Evolutionary conservation across 2,329 filamentous ascomycete genomes (phyloP).

Genomic region (Penicillium expansum): DNA sequence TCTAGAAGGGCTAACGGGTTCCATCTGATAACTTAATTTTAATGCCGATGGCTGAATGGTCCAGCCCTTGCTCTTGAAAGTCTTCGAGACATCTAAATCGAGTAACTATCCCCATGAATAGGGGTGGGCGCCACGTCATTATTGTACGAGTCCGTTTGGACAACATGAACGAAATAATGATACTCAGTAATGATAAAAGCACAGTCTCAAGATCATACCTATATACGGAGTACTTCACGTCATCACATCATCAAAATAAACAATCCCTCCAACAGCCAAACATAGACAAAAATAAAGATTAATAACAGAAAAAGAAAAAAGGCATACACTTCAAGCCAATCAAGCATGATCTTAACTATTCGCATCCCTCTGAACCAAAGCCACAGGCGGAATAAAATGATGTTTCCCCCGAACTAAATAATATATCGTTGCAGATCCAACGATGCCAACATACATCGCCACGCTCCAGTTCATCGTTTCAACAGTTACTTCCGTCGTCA

Average conservation of each 20-base stretch:
- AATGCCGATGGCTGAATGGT: neutral
- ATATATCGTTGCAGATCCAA: conserved; percentile 45
- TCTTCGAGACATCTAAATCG: neutral
- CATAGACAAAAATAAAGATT: neutral
- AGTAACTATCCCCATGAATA: neutral
- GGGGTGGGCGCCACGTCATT: conserved; percentile 4
- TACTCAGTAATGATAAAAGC: neutral
- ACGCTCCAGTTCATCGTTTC: conserved; percentile 51
- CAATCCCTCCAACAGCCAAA: neutral
- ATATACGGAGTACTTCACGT: conserved; percentile 8
- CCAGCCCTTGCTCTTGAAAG: neutral
- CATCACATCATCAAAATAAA: conserved; percentile 11
- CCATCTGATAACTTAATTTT: conserved; percentile 20
- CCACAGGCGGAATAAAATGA: conserved; percentile 42
- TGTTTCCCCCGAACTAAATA: conserved; percentile 44
- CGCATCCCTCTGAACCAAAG: conserved; percentile 32
- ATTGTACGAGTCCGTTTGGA: neutral
- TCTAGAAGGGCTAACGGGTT: neutral
- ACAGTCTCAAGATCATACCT: neutral
- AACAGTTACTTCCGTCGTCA: conserved; percentile 30
- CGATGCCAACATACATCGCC: conserved; percentile 46
- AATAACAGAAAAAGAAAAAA: neutral
- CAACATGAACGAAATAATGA: neutral
- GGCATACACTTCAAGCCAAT: neutral
- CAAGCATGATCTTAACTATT: neutral